Base-by-base conservation (phyloP, 129 eudicot genomes). In the Logfia minima region DNA sequence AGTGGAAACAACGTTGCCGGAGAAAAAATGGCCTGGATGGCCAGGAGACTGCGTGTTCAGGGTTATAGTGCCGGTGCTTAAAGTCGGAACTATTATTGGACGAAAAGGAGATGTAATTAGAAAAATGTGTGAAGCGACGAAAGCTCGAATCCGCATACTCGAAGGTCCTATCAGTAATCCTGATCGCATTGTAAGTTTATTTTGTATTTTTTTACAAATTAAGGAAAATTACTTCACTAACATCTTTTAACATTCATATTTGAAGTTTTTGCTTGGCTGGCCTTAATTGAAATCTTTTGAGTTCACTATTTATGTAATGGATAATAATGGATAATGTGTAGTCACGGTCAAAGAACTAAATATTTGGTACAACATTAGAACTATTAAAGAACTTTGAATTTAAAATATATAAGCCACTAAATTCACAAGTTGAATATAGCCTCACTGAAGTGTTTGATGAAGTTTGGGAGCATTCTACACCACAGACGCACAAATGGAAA, bases 21-120 rank as follows among this genome's bases (percentile, higher is more conserved):
- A 84, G 59, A 83, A 83, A 29, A 88, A 76, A 77, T 88, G 93
- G 93, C 90, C 93, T 21, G 93, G 93, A n/a, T 88, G 90, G 93
- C 93, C 93, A 21, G 90, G 93, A 67, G 93, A 88, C 75, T 81
- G 88, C 77, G 81, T 86, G 65, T 88, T 86, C 64, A 79, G 90
- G 59, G 72, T 88, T 71, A 58, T 88, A 81, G 90, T 88, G 7
- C 93, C 88, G 58, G 85, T 81, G 26, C 90, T 86, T 34, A 88
- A 88, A 74, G 93, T 88, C 19, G 93, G 93, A 13, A 77, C 84
- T 56, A 81, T 88, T 26, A 88, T 88, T 79, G 93, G 90, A 17
- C 87, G 88, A 13, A 88, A 86, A 80, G 93, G 93, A 19, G 90
- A 88, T 79, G 77, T 66, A 31, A 86, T 88, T 7, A 86, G 86